A percentile compares a stretch with the other conserved stretches of the same genome.
These are phyloP conservation scores for Helicostylum pulchrum DNA, from an alignment of 192 early-diverging fungal species.

Conservation along the genomic window DNA sequence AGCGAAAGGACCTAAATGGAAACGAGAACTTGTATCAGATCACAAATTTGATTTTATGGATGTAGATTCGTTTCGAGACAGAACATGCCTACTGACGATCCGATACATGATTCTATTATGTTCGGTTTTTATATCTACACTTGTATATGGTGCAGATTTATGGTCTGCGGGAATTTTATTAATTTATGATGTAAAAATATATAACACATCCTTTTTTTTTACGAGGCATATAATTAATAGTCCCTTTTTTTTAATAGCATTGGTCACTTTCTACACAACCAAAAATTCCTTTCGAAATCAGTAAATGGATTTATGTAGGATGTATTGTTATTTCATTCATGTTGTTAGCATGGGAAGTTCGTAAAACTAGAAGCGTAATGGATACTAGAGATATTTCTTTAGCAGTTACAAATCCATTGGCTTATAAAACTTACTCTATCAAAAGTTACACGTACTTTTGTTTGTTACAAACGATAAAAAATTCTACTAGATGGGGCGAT, in stretches of 20 bases:
- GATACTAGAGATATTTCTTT: slow-evolving; percentile 71
- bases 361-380: slow-evolving; percentile 63
- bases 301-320: slow-evolving; percentile 54
- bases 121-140: slow-evolving; percentile 64
- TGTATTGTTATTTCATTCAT: slow-evolving; percentile 69
- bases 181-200: slow-evolving; percentile 35
- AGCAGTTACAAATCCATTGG: slow-evolving; percentile 69
- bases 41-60: slow-evolving; percentile 90
- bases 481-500: slow-evolving; percentile 61
- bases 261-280: slow-evolving; percentile 37
- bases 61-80: slow-evolving; percentile 66
- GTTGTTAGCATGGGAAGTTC: slow-evolving; percentile 64
- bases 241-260: slow-evolving; percentile 16
- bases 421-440: slow-evolving; percentile 74
- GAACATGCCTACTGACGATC: slow-evolving; percentile 40
- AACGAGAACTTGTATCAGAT: slow-evolving; percentile 72
- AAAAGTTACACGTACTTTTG: slow-evolving; percentile 78
- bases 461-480: slow-evolving; percentile 72
- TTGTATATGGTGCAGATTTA: slow-evolving; percentile 80
- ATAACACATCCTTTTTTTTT: too few species aligned
- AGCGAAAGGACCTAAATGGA: slow-evolving; percentile 64
- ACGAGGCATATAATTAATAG: neutral
- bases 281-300: slow-evolving; percentile 40
- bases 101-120: slow-evolving; percentile 59
- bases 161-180: slow-evolving; percentile 68